phyloP scores from a whole-genome alignment of 129 eudicot genomes.

The Scalesia atractyloides region DNA sequence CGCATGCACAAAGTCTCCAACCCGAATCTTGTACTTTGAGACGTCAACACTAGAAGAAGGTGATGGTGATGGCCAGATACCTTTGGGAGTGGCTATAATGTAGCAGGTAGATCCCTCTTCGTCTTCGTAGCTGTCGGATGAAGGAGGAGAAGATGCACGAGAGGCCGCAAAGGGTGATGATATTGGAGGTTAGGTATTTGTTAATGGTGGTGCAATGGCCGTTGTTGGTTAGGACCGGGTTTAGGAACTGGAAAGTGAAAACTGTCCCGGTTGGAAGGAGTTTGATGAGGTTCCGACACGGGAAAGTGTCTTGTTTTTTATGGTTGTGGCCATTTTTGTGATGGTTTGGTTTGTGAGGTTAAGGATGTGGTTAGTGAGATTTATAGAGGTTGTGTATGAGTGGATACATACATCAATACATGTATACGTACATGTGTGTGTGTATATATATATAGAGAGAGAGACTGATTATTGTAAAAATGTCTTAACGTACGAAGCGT shows the following conservation, averaged over 20 bases:
- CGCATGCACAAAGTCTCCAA: conserved; percentile 73
- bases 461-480: no score
- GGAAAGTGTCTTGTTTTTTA: conserved; percentile 41
- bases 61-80: conserved; percentile 55
- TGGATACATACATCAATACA: no score
- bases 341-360: not conserved
- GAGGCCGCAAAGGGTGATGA: conserved; percentile 49
- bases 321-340: conserved; percentile 24
- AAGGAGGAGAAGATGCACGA: conserved; percentile 70
- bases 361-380: not conserved
- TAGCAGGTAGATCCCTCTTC: conserved; percentile 53
- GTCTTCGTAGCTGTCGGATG: conserved; percentile 75
- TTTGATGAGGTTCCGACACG: conserved; percentile 66
- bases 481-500: no score
- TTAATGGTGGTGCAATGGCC: conserved; percentile 59
- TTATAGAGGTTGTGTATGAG: not conserved
- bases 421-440: no score
- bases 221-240: conserved; percentile 62
- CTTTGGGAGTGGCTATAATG: conserved; percentile 57
- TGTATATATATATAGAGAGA: not conserved
- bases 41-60: conserved; percentile 31
- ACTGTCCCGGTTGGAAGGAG: conserved; percentile 92
- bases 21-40: conserved; percentile 42
- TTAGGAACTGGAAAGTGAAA: conserved; percentile 68
- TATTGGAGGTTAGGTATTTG: conserved; percentile 48